Base-by-base conservation (phyloP, 371 early-diverging fungal species). In the Syncephalastrum racemosum region DNA sequence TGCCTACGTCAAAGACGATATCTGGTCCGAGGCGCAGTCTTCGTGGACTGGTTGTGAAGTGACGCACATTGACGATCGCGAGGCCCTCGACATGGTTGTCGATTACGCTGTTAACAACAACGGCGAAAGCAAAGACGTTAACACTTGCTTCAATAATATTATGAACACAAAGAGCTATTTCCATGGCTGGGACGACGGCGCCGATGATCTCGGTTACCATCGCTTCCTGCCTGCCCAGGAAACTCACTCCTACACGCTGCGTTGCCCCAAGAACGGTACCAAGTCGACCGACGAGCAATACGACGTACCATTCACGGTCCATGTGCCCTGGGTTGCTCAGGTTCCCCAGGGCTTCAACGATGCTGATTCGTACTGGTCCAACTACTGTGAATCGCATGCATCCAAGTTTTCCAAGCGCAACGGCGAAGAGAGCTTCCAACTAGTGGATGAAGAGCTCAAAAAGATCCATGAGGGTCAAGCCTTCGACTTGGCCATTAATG, bases 131-230 rank as follows among this genome's bases (percentile, higher is more conserved):
- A 79, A 79, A 66, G 79, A 79, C 50, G 75, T 69, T 48, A 79
- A 79, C 31, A 79, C 79, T 0, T 79, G 79, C 48, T 73, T 68
- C 63, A 79, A 79, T 50, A 70, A 79, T 36, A 79, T 79, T 55
- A 73, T 79, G 75, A 79, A 79, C 54, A 79, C 75, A 49, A 75
- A 75, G 53, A 75, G 73, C 23, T 79, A 79, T 31, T 79, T 79
- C 63, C 79, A 79, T 27, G 79, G 79, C 10, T 79, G 79, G 79
- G 79, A 79, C 39, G 79, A 79, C 49, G 79, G 79, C 64, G 79
- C 79, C 20, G 79, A 79, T 63, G 79, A 79, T 66, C 64, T 79
- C 22, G 79, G 79, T 4, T 79, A 79, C 25, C 79, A 79, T 61
- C 79, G 79, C 49, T 79, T 79, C 71, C 63, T 79, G 39, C 79